Evolutionary conservation across 1,139 yeast species (phyloP).

Genomic region (Protomyces inouyei): DNA sequence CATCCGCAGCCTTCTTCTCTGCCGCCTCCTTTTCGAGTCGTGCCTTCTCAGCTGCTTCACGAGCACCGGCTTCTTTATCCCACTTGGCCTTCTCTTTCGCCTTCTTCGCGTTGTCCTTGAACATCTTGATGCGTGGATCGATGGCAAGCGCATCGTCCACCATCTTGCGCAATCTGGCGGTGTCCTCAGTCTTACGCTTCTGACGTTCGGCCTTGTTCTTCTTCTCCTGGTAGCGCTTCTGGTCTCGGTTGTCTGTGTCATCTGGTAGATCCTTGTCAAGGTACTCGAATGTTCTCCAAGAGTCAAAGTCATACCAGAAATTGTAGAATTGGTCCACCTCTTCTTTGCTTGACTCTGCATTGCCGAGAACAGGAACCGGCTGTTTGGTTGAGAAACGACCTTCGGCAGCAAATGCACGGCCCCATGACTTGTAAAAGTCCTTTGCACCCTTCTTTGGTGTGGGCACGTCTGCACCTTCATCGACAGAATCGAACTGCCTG

Average conservation of each 20-base stretch:
- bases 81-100: slow-evolving; percentile 93
- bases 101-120: slow-evolving; percentile 90
- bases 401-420: slow-evolving; percentile 84
- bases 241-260: slow-evolving; percentile 97
- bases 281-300: slow-evolving; percentile 98
- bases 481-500: slow-evolving; percentile 93
- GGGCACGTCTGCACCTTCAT: slow-evolving; percentile 73
- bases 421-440: slow-evolving; percentile 75
- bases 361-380: slow-evolving; percentile 83
- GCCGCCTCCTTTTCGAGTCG: slow-evolving; percentile 83
- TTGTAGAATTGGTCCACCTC: slow-evolving; percentile 86
- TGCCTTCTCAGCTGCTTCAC: slow-evolving; percentile 88
- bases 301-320: slow-evolving; percentile 93
- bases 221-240: slow-evolving; percentile 96
- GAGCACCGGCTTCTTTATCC: slow-evolving; percentile 97
- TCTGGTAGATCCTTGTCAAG: slow-evolving; percentile 99
- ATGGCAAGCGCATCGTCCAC: slow-evolving; percentile 82
- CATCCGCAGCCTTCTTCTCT: slow-evolving; percentile 72
- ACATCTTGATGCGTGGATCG: slow-evolving; percentile 91
- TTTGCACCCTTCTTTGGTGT: slow-evolving; percentile 57
- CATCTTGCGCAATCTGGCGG: slow-evolving; percentile 77
- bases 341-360: slow-evolving; percentile 59
- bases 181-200: slow-evolving; percentile 97
- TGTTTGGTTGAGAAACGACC: slow-evolving; percentile 84
- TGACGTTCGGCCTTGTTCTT: slow-evolving; percentile 94